phyloP scores from a whole-genome alignment of 352 stramenopile genomes.

The Thraustotheca clavata region DNA sequence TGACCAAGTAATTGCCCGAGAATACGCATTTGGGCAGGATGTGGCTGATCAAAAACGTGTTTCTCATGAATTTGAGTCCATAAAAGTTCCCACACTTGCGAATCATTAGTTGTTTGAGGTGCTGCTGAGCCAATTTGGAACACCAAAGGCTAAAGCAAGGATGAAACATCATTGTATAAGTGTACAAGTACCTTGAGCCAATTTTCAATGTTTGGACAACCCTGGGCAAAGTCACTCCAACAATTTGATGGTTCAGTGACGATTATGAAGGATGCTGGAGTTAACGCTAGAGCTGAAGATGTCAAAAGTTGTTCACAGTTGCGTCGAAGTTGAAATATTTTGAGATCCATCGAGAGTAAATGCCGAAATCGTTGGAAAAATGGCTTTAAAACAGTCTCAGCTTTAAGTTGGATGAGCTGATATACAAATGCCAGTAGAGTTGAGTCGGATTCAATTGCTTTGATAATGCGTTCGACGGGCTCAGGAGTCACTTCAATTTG shows the following conservation, averaged over 20 bases:
- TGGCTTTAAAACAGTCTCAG: not conserved
- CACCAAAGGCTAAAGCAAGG: not conserved
- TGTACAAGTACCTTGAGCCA: not conserved
- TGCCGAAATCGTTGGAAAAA: slow-evolving; percentile 18
- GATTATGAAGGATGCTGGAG: not conserved
- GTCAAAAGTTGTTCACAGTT: too few species aligned
- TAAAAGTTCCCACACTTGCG: not conserved
- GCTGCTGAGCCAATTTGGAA: too few species aligned
- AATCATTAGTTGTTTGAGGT: too few species aligned
- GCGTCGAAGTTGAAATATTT: not conserved
- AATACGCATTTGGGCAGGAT: not conserved
- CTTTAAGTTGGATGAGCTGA: not conserved
- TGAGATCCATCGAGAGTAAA: slow-evolving; percentile 1
- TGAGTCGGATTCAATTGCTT: not conserved
- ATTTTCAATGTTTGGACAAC: not conserved
- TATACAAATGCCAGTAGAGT: not conserved
- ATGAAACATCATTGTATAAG: not conserved
- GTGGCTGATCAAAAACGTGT: not conserved
- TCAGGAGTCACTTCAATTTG: not conserved
- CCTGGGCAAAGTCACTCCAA: not conserved
- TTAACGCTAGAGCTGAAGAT: not conserved
- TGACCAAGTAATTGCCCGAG: not conserved
- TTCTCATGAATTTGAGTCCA: not conserved
- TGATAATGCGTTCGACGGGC: not conserved
- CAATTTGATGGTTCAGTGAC: not conserved